phyloP scores from a whole-genome alignment of 2,329 filamentous ascomycete species.

The Colletotrichum chrysophilum region DNA sequence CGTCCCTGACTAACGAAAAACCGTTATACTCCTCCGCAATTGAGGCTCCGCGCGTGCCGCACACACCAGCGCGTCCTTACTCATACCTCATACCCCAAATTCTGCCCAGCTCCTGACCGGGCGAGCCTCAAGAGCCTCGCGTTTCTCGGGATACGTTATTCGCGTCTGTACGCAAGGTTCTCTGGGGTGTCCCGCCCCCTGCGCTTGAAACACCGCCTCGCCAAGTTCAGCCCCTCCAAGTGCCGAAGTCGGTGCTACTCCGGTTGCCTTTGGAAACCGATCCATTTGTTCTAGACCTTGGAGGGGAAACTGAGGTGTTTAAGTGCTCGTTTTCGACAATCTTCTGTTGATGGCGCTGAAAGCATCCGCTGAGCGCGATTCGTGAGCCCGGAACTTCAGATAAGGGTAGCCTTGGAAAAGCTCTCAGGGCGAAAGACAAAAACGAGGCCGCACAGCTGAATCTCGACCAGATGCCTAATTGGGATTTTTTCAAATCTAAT shows the following conservation, averaged over 20 bases:
- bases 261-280: not conserved
- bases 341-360: not conserved
- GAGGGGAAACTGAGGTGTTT: not conserved
- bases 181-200: not conserved
- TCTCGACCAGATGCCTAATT: not conserved
- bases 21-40: not conserved
- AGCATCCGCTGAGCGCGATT: not conserved
- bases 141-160: not conserved
- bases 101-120: not conserved
- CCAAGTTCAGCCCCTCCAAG: not conserved
- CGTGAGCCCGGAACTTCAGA: not conserved
- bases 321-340: not conserved
- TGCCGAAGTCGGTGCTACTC: not conserved
- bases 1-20: not conserved
- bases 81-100: not conserved
- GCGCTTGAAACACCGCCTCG: not conserved
- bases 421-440: not conserved
- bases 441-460: rapidly evolving
- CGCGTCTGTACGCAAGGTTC: not conserved
- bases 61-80: not conserved
- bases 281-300: not conserved
- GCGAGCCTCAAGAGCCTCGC: not conserved
- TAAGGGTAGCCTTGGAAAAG: not conserved
- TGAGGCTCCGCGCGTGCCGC: not conserved
- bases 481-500: not conserved